Evolutionary conservation across 192 early-diverging fungal species (phyloP).

Genomic region (Tieghemiomyces parasiticus): DNA sequence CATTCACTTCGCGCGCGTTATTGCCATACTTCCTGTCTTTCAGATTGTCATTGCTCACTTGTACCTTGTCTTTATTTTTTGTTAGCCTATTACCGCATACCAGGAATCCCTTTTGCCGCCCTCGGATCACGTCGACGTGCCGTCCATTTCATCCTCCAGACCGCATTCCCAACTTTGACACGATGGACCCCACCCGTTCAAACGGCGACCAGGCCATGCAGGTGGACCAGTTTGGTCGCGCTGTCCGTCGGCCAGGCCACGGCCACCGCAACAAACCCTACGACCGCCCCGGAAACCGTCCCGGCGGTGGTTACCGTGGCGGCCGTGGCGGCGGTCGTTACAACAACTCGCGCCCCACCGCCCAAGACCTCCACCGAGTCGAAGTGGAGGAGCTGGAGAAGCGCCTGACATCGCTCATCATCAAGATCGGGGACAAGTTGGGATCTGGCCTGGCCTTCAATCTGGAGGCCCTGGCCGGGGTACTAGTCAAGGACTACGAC

Average conservation of each 20-base stretch:
- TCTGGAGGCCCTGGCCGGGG: background rate
- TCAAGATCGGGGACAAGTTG: constrained; percentile 57
- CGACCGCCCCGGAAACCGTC: constrained; percentile 13
- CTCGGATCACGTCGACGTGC: no score
- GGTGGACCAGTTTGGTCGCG: constrained; percentile 34
- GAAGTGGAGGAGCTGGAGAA: constrained; percentile 47
- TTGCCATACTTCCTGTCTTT: no score
- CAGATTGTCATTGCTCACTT: no score
- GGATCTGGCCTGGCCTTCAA: background rate
- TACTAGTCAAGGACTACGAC: background rate
- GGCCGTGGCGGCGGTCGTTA: constrained; percentile 8
- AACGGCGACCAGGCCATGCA: no score
- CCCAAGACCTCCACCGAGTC: constrained; percentile 10
- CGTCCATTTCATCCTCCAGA: no score
- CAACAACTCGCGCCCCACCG: background rate
- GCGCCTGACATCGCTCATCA: constrained; percentile 50
- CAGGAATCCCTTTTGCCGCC: no score
- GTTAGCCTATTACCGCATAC: no score
- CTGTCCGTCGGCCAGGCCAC: constrained; percentile 21
- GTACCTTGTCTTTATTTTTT: no score
- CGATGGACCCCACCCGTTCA: no score
- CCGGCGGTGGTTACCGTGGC: constrained; percentile 8
- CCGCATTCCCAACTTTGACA: no score
- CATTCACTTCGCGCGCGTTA: no score
- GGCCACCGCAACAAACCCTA: constrained; percentile 25